A percentile compares a stretch with the other conserved stretches of the same genome.
phyloP scores from a whole-genome alignment of 768 basidiomycete species.

The Porpolomopsis calyptriformis region DNA sequence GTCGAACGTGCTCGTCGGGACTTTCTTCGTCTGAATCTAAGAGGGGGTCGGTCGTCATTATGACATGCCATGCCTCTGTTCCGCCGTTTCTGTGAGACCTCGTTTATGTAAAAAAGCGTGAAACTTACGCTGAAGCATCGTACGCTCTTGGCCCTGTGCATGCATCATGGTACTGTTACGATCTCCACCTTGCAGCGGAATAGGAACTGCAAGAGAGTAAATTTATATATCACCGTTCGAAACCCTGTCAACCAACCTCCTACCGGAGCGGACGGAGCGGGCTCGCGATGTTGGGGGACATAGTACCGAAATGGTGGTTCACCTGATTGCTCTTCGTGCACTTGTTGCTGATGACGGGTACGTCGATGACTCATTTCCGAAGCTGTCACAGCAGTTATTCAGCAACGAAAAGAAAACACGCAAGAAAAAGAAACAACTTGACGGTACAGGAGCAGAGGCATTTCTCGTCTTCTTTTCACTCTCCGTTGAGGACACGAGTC shows the following conservation, averaged over 20 bases:
- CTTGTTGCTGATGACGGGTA: slow-evolving; percentile 25
- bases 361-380: slow-evolving; percentile 20
- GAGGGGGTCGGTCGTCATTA: slow-evolving; percentile 59
- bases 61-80: slow-evolving; percentile 67
- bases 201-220: background rate
- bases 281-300: slow-evolving; percentile 27
- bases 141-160: slow-evolving; percentile 19
- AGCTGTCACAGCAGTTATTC: slow-evolving; percentile 18
- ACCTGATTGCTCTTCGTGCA: slow-evolving; percentile 30
- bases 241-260: background rate
- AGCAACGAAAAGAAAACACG: background rate
- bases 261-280: background rate
- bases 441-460: slow-evolving; percentile 33
- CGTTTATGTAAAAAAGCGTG: background rate
- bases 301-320: slow-evolving; percentile 40
- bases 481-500: slow-evolving; percentile 48
- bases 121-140: slow-evolving; percentile 58
- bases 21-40: slow-evolving; percentile 65
- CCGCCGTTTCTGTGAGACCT: background rate
- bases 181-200: slow-evolving; percentile 15
- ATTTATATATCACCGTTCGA: too few relatives aligned
- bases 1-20: slow-evolving; percentile 50
- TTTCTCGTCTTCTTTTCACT: slow-evolving; percentile 39
- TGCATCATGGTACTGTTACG: slow-evolving; percentile 3
- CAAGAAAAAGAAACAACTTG: slow-evolving; percentile 23